Evolutionary conservation across 257 asterid species (phyloP).

Genomic region (Salvia rosmarinus): DNA sequence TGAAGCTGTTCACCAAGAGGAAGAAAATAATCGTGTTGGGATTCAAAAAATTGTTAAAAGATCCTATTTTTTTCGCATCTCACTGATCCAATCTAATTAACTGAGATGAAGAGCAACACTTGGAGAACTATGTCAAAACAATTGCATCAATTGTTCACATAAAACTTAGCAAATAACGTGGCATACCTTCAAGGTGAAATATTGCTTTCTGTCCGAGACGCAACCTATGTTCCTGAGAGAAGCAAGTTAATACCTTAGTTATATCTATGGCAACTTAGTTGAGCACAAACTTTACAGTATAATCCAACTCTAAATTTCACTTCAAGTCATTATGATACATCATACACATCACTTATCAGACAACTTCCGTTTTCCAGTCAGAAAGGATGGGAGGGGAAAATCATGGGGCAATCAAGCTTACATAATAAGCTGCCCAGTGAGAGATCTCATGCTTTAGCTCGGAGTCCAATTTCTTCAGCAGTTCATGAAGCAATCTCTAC

Average conservation of each 20-base stretch:
- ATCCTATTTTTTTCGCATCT: neutral
- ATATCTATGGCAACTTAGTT: neutral
- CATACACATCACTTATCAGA: neutral
- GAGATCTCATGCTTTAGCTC: slow-evolving; percentile 88
- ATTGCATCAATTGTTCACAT: slow-evolving; percentile 5
- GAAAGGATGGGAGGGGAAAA: slow-evolving; percentile 11
- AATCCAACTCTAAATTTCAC: neutral
- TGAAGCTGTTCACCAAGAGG: slow-evolving; percentile 10
- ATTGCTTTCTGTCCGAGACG: slow-evolving; percentile 97
- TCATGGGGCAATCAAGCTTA: slow-evolving; percentile 45
- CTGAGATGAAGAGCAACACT: neutral
- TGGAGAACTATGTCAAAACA: neutral
- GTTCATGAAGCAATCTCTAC: slow-evolving; percentile 86
- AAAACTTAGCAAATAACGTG: neutral
- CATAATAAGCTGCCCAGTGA: slow-evolving; percentile 98
- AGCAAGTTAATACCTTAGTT: slow-evolving; percentile 15
- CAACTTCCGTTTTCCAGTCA: neutral
- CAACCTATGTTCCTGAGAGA: slow-evolving; percentile 83
- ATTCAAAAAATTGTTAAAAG: neutral
- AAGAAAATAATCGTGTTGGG: neutral
- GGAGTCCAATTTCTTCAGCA: slow-evolving; percentile 88
- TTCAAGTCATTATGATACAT: neutral
- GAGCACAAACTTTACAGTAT: neutral
- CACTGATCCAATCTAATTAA: neutral
- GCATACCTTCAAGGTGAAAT: slow-evolving; percentile 96